Base-by-base conservation (phyloP, 768 basidiomycete genomes). In the Suillus subaureus region DNA sequence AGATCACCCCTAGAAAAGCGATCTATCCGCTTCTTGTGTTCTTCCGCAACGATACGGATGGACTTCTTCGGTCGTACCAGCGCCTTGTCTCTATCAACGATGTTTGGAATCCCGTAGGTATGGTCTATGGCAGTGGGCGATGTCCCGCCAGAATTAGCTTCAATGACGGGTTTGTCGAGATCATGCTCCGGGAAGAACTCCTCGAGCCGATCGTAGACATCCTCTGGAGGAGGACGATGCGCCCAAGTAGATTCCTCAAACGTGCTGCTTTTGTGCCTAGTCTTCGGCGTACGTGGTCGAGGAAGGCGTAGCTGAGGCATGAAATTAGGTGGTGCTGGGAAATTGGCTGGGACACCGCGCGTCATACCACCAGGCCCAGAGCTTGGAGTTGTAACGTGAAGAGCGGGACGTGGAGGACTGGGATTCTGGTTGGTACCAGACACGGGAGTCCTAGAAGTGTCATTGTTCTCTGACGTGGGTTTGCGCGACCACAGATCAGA, bases 161-260 rank as follows among this genome's bases (percentile, higher is more conserved):
- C 97, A 62, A 98, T 92, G 68, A 99, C 91, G 2, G 96, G 96
- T 73, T 95, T 92, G 77, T 99, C 97, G 57, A 99, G 87, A 72
- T 98, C 96, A 73, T 97, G 93, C 69, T 92, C 90, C 1, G 97
- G 96, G 84, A 99, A 99, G 82, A 94, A 98, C 67, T 91, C 89
- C 70, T 98, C 94, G 9, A 99, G 84, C 64, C 92, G 89, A 51
- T 98, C 92, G 74, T 95, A 94, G 52, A 99, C 91, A 70, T 93
- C 92, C 78, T 99, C 97, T 0, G 96, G 89, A 54, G 89, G 87
- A 35, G 96, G 96, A 71, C 96, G 92, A 66, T 90, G 88, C 43
- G 93, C 92, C 96, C 94, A 97, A 26, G 91, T 90, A 64, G 85
- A 83, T 70, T 88, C 89, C 16, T 84, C 87, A 68, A 93, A 91